Evolutionary conservation across 1,284 basidiomycete genomes (phyloP).

Genomic region (Ustilago loliicola): DNA sequence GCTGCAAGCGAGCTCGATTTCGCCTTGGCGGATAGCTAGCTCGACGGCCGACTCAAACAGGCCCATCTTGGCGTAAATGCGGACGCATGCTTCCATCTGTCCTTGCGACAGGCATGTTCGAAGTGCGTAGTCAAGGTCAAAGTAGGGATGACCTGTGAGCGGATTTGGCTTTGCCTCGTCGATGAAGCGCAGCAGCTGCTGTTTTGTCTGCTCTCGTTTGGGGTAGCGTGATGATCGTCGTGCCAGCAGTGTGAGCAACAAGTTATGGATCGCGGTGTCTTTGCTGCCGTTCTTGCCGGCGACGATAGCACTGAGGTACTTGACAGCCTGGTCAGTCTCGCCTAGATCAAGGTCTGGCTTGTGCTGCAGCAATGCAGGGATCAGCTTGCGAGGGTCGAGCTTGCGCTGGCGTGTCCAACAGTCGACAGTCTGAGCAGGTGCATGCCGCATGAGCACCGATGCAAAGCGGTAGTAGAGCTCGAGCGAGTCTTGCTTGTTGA

Average conservation of each 20-base stretch:
- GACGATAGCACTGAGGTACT: constrained; percentile 83
- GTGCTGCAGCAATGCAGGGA: constrained; percentile 88
- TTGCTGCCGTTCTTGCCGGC: constrained; percentile 84
- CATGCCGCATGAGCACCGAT: constrained; percentile 85
- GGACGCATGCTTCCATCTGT: constrained; percentile 89
- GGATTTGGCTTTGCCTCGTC: constrained; percentile 83
- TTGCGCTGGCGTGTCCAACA: constrained; percentile 86
- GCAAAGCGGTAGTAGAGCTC: constrained; percentile 95
- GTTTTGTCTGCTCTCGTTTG: constrained; percentile 75
- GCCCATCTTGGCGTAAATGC: constrained; percentile 98
- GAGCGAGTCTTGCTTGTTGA: constrained; percentile 81
- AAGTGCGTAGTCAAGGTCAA: constrained; percentile 95
- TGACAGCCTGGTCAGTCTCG: constrained; percentile 81
- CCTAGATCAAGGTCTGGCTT: constrained; percentile 72
- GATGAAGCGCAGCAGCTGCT: constrained; percentile 85
- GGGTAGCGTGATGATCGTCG: constrained; percentile 36
- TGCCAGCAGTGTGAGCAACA: constrained; percentile 90
- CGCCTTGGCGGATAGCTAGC: constrained; percentile 77
- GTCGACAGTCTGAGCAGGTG: constrained; percentile 89
- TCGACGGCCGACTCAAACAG: constrained; percentile 96
- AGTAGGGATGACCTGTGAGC: constrained; percentile 87
- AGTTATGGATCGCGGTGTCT: constrained; percentile 90
- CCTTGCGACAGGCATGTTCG: constrained; percentile 83
- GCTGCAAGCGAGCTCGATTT: constrained; percentile 73
- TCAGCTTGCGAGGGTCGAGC: constrained; percentile 85